These are phyloP conservation scores for Penicillium sp. DNA, from an alignment of 2,329 filamentous ascomycete genomes.

Conservation along the genomic window DNA sequence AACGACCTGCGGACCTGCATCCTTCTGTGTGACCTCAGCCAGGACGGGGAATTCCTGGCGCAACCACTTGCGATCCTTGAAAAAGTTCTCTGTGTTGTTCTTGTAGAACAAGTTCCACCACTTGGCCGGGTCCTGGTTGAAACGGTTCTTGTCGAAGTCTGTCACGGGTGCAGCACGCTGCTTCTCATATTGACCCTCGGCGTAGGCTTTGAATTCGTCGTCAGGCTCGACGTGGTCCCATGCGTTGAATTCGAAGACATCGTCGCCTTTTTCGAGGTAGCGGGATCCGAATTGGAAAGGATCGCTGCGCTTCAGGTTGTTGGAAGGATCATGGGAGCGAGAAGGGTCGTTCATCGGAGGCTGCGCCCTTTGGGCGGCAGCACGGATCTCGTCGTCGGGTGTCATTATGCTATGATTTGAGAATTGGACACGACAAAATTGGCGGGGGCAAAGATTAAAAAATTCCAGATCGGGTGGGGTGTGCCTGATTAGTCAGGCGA, in stretches of 20 bases:
- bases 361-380: slow-evolving; percentile 46
- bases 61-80: slow-evolving; percentile 98
- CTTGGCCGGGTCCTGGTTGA: slow-evolving; percentile 85
- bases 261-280: slow-evolving; percentile 75
- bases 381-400: slow-evolving; percentile 11
- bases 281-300: slow-evolving; percentile 96
- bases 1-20: slow-evolving; percentile 67
- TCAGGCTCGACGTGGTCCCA: slow-evolving; percentile 98
- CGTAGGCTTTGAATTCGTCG: slow-evolving; percentile 79
- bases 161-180: slow-evolving; percentile 85
- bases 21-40: slow-evolving; percentile 67
- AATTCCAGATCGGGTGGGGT: neutral
- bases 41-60: slow-evolving; percentile 92
- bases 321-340: slow-evolving; percentile 65
- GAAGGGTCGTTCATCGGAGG: slow-evolving; percentile 53
- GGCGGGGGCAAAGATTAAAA: neutral
- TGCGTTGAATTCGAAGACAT: slow-evolving; percentile 96
- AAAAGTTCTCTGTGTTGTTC: slow-evolving; percentile 96
- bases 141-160: slow-evolving; percentile 86
- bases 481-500: slow-evolving; percentile 2
- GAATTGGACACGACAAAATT: neutral
- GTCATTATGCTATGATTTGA: slow-evolving; percentile 11
- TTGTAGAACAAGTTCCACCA: slow-evolving; percentile 99
- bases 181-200: slow-evolving; percentile 76
- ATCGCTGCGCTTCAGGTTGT: slow-evolving; percentile 82